Base-by-base conservation (phyloP, 176 grass and related monocot species). In the Aegilops umbellulata region DNA sequence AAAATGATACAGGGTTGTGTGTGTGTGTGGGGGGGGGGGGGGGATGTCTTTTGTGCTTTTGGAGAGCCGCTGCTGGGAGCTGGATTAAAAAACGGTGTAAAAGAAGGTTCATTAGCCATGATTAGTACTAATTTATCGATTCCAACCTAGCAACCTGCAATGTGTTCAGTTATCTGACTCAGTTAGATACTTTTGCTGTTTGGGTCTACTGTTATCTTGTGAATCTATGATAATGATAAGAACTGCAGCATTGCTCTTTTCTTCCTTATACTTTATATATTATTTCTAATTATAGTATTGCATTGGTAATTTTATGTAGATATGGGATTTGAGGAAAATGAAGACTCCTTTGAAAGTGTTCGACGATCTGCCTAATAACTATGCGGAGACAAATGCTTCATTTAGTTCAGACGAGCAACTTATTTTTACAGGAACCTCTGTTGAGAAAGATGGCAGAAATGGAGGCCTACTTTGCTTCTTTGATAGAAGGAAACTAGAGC, bases 381-480 rank as follows among this genome's bases (percentile, higher is more conserved):
- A 98, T 73, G 88, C 92, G 31, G 93, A 94, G 69, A 98, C 96
- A 86, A 98, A 98, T 82, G 92, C 41, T 29, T 90, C 88, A 79
- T 98, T 98, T 69, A 95, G 96, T 85, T 72, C 96, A 87, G 96
- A 98, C 38, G 96, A 98, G 69, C 96, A 94, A 77, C 88, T 98
- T 90, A 86, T 98, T 68, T 91, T 92, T 55, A 98, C 96, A 71
- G 96, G 93, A 88, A 98, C 96, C 25, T 98, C 96, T 73, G 86
- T 95, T 85, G 96, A 95, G 73, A 98, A 92, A 91, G 92, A 98
- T 13, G 87, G 93, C 47, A 83, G 80, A 47, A 89, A 85, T 88
- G 96, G 96, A 66, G 91, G 96, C 66, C 79, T 98, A 30, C 91
- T 98, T 60, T 98, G 91, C 87, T 98, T 98, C 85, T 98, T 95